These are phyloP conservation scores for Hyphopichia burtonii DNA, from an alignment of 1,139 yeast genomes.

Conservation along the genomic window DNA sequence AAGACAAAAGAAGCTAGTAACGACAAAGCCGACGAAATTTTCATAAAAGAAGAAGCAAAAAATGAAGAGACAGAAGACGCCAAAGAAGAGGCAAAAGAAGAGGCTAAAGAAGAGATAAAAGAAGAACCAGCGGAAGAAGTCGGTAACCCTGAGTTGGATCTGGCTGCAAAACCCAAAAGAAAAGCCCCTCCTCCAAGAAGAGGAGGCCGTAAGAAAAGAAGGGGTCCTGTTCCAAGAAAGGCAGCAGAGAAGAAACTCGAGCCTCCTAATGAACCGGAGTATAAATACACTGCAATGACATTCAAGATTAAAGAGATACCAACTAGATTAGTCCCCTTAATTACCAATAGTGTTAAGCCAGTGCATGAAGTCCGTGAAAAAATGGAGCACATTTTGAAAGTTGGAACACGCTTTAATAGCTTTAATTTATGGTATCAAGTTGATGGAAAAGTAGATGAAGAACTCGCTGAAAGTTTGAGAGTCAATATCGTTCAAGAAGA, in stretches of 20 bases:
- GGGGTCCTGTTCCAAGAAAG: conserved; percentile 17
- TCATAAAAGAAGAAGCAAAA: too few relatives aligned
- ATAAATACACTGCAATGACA: conserved; percentile 60
- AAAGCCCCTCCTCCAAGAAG: conserved; percentile 22
- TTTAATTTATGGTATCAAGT: conserved; percentile 82
- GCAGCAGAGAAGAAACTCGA: conserved; percentile 19
- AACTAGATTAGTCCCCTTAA: conserved; percentile 62
- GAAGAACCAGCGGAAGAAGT: conserved; percentile 8
- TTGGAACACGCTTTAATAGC: conserved; percentile 61
- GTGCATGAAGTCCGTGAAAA: conserved; percentile 52
- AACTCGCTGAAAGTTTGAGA: conserved; percentile 49
- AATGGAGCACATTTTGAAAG: conserved; percentile 61
- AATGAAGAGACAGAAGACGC: not conserved
- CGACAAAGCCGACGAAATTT: not conserved
- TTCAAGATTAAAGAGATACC: conserved; percentile 66
- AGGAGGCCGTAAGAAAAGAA: conserved; percentile 19
- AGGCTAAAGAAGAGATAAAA: conserved; percentile 10
- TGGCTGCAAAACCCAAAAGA: conserved; percentile 14
- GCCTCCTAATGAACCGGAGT: conserved; percentile 40
- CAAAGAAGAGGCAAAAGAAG: conserved; percentile 11
- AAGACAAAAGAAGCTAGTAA: not conserved
- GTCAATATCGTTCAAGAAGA: conserved; percentile 38
- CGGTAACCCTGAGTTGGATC: conserved; percentile 5
- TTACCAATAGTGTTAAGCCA: conserved; percentile 65
- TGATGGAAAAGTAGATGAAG: conserved; percentile 74